A percentile compares a stretch with the other conserved stretches of the same genome.
Conservation (phyloP, 345 rosid genomes). For the Murraya koenigii region DNA sequence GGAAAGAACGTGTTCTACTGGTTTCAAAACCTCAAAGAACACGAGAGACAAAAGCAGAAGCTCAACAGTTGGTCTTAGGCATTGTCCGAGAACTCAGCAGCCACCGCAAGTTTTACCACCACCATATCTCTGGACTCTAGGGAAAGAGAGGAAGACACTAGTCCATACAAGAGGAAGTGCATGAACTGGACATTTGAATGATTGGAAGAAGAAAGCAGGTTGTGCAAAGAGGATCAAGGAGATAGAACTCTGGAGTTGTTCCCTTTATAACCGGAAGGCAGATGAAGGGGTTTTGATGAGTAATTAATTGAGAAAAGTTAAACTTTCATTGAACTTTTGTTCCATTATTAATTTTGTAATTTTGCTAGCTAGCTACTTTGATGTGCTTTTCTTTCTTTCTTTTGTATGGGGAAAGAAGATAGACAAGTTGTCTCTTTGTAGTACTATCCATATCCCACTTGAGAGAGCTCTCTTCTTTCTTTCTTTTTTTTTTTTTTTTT, state of each 20-base stretch:
- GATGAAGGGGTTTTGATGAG: conserved; percentile 25
- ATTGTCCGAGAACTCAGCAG: conserved; percentile 38
- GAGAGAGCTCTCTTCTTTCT: too few relatives aligned
- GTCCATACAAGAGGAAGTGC: conserved; percentile 83
- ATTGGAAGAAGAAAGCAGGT: conserved; percentile 49
- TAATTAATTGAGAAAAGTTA: background rate
- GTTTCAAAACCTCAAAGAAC: conserved; percentile 99
- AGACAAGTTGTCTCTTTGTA: conserved; percentile 29
- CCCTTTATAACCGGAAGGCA: conserved; percentile 94
- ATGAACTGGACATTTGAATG: conserved; percentile 79
- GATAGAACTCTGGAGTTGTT: conserved; percentile 89
- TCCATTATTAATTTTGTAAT: conserved; percentile 7
- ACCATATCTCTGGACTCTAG: conserved; percentile 42
- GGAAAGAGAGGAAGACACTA: conserved; percentile 45
- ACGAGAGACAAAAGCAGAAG: conserved; percentile 95
- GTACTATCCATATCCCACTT: too few relatives aligned
- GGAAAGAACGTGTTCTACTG: conserved; percentile 98
- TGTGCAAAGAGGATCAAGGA: conserved; percentile 40
- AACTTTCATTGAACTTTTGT: conserved; percentile 4
- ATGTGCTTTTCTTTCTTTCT: conserved; percentile 18
- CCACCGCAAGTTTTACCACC: conserved; percentile 24
- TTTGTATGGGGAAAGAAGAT: conserved; percentile 35
- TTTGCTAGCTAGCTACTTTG: conserved; percentile 9
- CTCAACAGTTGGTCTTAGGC: conserved; percentile 63
- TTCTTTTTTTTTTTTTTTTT: too few relatives aligned